Conservation (phyloP, 345 rosid genomes). For the Sapria himalayana region DNA sequence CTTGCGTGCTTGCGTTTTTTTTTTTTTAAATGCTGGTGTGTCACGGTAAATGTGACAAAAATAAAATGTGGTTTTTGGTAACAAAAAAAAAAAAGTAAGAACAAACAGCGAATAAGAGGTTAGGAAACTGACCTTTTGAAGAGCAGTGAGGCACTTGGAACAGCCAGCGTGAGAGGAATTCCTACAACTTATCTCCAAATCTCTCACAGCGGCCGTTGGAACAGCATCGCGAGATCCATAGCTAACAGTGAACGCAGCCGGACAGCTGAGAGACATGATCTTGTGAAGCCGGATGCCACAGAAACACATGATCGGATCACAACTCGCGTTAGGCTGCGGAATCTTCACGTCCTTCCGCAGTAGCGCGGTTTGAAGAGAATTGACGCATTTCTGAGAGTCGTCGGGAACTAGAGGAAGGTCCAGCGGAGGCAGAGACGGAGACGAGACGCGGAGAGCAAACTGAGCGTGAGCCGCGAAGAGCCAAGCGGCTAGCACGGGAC, state of each 20-base stretch:
- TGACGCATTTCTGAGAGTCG: constrained; percentile 91
- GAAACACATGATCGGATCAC: constrained; percentile 75
- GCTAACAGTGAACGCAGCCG: constrained; percentile 75
- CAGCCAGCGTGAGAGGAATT: constrained; percentile 88
- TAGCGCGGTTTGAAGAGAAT: constrained; percentile 65
- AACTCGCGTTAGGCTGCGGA: constrained; percentile 67
- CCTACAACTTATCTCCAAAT: constrained; percentile 69
- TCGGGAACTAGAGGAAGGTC: constrained; percentile 84
- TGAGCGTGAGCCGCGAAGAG: constrained; percentile 90
- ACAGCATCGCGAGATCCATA: constrained; percentile 49
- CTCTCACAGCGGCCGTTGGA: constrained; percentile 72
- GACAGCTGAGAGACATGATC: constrained; percentile 83
- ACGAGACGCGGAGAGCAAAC: constrained; percentile 53
- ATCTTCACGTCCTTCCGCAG: constrained; percentile 54
- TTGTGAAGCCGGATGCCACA: constrained; percentile 94
- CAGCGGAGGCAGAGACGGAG: constrained; percentile 34
- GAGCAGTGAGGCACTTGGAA: constrained; percentile 85
- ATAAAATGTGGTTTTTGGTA: too few species aligned
- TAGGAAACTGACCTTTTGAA: constrained; percentile 45
- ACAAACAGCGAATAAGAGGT: neutral
- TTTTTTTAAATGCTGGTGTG: too few species aligned
- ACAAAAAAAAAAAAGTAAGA: too few species aligned
- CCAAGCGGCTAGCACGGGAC: constrained; percentile 95
- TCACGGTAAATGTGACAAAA: too few species aligned
- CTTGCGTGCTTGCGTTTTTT: too few species aligned